Evolutionary conservation across 306 rosid genomes (phyloP).

Genomic region (Ammopiptanthus mongolicus): DNA sequence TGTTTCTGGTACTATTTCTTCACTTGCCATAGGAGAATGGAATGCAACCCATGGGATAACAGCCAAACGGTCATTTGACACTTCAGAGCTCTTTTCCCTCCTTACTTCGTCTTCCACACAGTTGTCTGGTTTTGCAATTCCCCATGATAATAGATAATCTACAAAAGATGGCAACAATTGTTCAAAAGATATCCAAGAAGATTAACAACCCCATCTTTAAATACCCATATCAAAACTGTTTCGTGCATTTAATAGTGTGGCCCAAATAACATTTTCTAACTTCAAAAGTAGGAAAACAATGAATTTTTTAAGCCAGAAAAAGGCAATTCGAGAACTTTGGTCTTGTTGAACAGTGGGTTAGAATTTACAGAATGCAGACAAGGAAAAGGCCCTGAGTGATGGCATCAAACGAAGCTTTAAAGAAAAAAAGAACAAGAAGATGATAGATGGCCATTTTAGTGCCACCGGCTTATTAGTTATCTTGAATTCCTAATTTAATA

Average conservation of each 20-base stretch:
- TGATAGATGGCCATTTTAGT: neutral
- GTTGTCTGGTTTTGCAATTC: conserved; percentile 3
- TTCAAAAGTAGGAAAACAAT: neutral
- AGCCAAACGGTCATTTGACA: conserved; percentile 28
- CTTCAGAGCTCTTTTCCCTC: conserved; percentile 22
- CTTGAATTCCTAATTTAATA: neutral
- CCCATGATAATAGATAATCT: conserved; percentile 22
- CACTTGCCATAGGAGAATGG: conserved; percentile 1
- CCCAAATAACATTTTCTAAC: neutral
- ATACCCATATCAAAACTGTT: neutral
- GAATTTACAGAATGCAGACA: neutral
- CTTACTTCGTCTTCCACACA: conserved; percentile 6
- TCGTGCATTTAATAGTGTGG: neutral
- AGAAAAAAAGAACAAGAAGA: neutral
- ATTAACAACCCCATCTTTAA: neutral
- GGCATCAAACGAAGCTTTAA: neutral
- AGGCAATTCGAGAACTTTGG: neutral
- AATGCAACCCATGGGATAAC: conserved; percentile 44
- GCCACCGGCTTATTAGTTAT: neutral
- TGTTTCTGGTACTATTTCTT: conserved; percentile 6
- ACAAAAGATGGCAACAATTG: neutral
- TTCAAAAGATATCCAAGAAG: neutral
- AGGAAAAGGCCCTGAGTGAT: neutral
- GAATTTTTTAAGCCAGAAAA: neutral
- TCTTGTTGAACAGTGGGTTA: neutral